Base-by-base conservation (phyloP, 257 asterid species). In the Misopates orontium region DNA sequence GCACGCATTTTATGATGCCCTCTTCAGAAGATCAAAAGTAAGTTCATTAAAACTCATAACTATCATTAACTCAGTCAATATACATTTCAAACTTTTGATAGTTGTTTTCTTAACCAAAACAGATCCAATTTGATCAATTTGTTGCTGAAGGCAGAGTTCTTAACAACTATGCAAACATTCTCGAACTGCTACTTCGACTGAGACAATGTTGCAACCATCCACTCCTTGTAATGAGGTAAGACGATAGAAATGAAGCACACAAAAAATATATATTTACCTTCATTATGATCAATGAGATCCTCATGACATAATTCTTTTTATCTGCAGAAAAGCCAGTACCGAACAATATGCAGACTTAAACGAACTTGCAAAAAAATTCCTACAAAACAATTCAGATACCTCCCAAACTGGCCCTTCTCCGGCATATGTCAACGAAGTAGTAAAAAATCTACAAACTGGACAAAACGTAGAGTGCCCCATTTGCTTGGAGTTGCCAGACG, bases 181-280 rank as follows among this genome's bases (percentile, higher is more conserved):
- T 90, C 16, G 96, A 87, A 81, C 76, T 87, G 64, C 79, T 90
- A 42, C 95, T 90, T 62, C 84, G 96, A 45, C 73, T 90, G 70
- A 87, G 97, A 78, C 97, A 90, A 71, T 90, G 97, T 44, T 90
- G 97, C 82, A 90, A 84, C 76, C 96, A 90, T 68, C 97, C 97
- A 44, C 85, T 85, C 80, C 95, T 90, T 65, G 96, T 87, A 15
- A 84, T 85, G 97, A 87, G 95, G 97, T 87, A 48, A n/a, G n/a
- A n/a, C n/a, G n/a, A n/a, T n/a, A 50, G 69, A 62, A 49, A 50
- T 19, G 23, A 22, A 20, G n/a, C 63, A 54, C 6, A 9, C 42
- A 47, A 25, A 16, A 21, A 8, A 1, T n/a, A 23, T 16, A n/a
- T n/a, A n/a, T n/a, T n/a, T n/a, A n/a, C n/a, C n/a, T n/a, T n/a